phyloP scores from a whole-genome alignment of 495 filamentous ascomycete genomes.

The Penicillium soppii region DNA sequence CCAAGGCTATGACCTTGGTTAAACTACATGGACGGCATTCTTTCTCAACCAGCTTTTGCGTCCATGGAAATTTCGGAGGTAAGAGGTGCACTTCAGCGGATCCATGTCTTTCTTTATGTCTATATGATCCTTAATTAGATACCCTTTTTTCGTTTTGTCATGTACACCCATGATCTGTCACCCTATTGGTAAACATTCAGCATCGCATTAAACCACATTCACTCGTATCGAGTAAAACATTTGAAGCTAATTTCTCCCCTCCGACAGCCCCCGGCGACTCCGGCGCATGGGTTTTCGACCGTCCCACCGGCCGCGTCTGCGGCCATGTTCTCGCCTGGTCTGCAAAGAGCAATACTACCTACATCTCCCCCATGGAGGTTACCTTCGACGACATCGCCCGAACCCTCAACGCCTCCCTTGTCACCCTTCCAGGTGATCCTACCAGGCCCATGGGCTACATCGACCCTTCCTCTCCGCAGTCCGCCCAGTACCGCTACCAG shows the following conservation, averaged over 20 bases:
- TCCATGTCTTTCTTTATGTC: slow-evolving; percentile 21
- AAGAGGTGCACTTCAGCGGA: slow-evolving; percentile 31
- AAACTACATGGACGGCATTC: slow-evolving; percentile 79
- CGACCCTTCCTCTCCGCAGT: slow-evolving; percentile 6
- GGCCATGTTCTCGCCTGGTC: slow-evolving; percentile 91
- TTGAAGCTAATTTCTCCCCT: slow-evolving; percentile 20
- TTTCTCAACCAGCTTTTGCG: slow-evolving; percentile 77
- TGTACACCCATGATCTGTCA: slow-evolving; percentile 1
- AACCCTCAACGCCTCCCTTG: slow-evolving; percentile 54
- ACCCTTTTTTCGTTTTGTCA: slow-evolving; percentile 24
- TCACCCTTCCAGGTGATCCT: slow-evolving; percentile 39
- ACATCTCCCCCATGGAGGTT: slow-evolving; percentile 93
- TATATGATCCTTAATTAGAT: slow-evolving; percentile 33
- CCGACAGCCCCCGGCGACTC: slow-evolving; percentile 76
- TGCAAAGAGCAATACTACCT: slow-evolving; percentile 69
- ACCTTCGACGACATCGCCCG: slow-evolving; percentile 80
- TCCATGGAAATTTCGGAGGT: slow-evolving; percentile 70
- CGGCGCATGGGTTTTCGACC: slow-evolving; percentile 90
- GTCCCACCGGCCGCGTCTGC: slow-evolving; percentile 72
- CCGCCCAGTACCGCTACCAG: slow-evolving; percentile 20
- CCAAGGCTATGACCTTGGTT: slow-evolving; percentile 72
- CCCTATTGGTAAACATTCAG: slow-evolving; percentile 18
- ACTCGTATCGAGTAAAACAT: slow-evolving; percentile 23
- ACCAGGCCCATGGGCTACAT: slow-evolving; percentile 27
- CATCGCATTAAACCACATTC: slow-evolving; percentile 4